phyloP scores from a whole-genome alignment of 2,329 filamentous ascomycete genomes.

The Aureobasidium sp. region DNA sequence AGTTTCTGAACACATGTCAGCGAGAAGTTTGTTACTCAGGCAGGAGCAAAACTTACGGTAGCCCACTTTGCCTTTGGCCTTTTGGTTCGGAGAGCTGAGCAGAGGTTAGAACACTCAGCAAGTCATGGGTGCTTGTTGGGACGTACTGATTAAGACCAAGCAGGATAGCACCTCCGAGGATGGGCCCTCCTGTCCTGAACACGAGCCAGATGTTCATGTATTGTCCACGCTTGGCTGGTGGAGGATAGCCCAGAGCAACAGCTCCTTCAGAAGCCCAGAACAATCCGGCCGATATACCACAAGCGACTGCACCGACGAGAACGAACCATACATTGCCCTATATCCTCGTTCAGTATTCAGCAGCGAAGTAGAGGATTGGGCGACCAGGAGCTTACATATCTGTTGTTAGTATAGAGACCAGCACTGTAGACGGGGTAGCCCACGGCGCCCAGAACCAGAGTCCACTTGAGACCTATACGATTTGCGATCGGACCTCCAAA shows the following conservation, averaged over 20 bases:
- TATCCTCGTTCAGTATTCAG: not conserved
- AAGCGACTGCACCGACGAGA: conserved; percentile 40
- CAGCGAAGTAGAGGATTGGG: not conserved
- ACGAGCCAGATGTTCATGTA: conserved; percentile 44
- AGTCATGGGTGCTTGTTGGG: not conserved
- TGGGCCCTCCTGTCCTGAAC: conserved; percentile 44
- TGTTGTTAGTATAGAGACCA: conserved; percentile 43
- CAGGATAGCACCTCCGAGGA: conserved; percentile 41
- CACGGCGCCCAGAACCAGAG: conserved; percentile 37
- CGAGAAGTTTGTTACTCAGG: not conserved
- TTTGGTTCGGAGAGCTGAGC: conserved; percentile 29
- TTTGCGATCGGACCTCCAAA: conserved; percentile 43
- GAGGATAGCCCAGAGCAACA: conserved; percentile 43
- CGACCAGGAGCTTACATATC: conserved; percentile 23
- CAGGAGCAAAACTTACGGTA: conserved; percentile 15
- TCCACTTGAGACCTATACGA: conserved; percentile 40
- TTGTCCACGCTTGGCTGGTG: conserved; percentile 38
- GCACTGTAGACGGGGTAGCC: conserved; percentile 44
- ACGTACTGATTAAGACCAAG: conserved; percentile 38
- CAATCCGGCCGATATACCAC: conserved; percentile 41
- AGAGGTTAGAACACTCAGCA: not conserved
- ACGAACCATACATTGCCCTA: conserved; percentile 45
- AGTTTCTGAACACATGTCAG: conserved; percentile 21
- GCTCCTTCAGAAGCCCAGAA: conserved; percentile 47
- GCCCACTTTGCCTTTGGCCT: conserved; percentile 28